These are phyloP conservation scores for Candida glucosophila DNA, from an alignment of 1,139 yeast species.

Conservation along the genomic window DNA sequence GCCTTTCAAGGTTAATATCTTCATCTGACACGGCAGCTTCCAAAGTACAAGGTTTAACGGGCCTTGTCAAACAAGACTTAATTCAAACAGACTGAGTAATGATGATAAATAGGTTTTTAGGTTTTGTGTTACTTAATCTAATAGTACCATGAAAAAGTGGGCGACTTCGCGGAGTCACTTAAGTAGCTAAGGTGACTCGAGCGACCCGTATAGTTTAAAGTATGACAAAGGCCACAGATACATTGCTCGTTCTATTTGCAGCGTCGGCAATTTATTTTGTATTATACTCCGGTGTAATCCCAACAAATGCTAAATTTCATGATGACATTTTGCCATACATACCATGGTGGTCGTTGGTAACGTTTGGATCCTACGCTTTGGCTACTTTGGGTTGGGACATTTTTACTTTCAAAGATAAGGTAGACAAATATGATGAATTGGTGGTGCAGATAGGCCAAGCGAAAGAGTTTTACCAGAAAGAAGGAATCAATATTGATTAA, in stretches of 20 bases:
- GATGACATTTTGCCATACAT: constrained; percentile 53
- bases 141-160: constrained; percentile 1
- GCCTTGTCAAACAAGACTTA: constrained; percentile 40
- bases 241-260: constrained; percentile 40
- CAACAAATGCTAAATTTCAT: constrained; percentile 41
- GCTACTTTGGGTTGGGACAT: constrained; percentile 68
- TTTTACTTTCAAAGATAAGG: constrained; percentile 64
- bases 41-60: constrained; percentile 32
- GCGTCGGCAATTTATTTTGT: constrained; percentile 47
- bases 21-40: constrained; percentile 28
- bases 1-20: constrained; percentile 25
- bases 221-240: constrained; percentile 72
- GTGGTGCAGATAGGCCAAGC: constrained; percentile 61
- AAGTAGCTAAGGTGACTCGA: too few species aligned
- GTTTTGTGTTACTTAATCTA: constrained; percentile 1
- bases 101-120: too few species aligned
- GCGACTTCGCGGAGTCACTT: too few species aligned
- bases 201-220: too few species aligned
- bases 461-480: constrained; percentile 45
- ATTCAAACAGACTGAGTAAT: constrained; percentile 2
- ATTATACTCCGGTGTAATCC: constrained; percentile 45
- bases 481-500: constrained; percentile 49
- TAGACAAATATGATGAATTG: constrained; percentile 59
- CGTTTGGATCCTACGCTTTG: constrained; percentile 68
- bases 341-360: constrained; percentile 66